A percentile compares a stretch with the other conserved stretches of the same genome.
Conservation (phyloP, 768 basidiomycete species). For the Pleurotus eryngii region DNA sequence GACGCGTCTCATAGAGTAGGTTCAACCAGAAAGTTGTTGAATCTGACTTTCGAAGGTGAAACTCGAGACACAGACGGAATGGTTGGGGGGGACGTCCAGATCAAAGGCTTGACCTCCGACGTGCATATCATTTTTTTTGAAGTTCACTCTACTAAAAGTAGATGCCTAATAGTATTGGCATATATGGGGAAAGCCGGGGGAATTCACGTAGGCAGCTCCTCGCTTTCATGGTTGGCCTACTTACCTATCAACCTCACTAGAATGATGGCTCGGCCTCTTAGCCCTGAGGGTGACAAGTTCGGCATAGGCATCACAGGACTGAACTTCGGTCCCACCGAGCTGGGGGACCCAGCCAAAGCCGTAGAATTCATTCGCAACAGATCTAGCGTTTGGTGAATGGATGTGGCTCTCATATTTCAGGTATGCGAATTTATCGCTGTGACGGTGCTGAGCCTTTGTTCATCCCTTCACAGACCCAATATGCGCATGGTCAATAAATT, state of each 20-base stretch:
- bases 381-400: conserved; percentile 12
- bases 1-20: conserved; percentile 7
- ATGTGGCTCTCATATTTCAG: conserved; percentile 14
- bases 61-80: conserved; percentile 21
- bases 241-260: conserved; percentile 3
- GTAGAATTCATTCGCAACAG: conserved; percentile 11
- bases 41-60: conserved; percentile 19
- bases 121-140: conserved; percentile 4
- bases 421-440: background rate
- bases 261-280: conserved; percentile 15
- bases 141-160: background rate
- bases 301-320: conserved; percentile 17
- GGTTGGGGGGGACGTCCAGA: conserved; percentile 22
- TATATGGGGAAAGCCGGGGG: conserved; percentile 16
- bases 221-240: background rate
- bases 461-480: conserved; percentile 16
- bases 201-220: conserved; percentile 11
- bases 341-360: conserved; percentile 13
- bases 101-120: conserved; percentile 15
- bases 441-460: background rate
- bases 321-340: conserved; percentile 15
- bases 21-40: conserved; percentile 15
- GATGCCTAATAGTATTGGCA: conserved; percentile 15
- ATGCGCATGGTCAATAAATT: conserved; percentile 24
- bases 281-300: conserved; percentile 9